A percentile compares a stretch with the other conserved stretches of the same genome.
phyloP scores from a whole-genome alignment of 768 basidiomycete genomes.

The Hericium rajendrae region DNA sequence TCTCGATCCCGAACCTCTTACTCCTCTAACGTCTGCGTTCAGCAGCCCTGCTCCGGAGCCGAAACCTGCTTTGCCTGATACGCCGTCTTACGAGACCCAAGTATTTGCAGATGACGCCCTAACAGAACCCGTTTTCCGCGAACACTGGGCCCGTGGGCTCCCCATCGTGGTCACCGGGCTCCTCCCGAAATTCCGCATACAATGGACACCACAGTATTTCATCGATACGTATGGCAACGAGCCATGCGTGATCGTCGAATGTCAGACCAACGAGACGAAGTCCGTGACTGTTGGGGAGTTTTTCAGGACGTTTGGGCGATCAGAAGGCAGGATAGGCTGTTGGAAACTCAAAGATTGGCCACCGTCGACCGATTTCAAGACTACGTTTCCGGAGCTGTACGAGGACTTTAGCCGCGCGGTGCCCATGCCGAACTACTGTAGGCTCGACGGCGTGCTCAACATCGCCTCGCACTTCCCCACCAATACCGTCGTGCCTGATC shows the following conservation, averaged over 20 bases:
- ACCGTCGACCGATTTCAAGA: slow-evolving; percentile 74
- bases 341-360: slow-evolving; percentile 96
- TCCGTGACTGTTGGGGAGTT: slow-evolving; percentile 65
- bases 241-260: slow-evolving; percentile 68
- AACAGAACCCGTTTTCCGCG: slow-evolving; percentile 50
- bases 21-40: too few species aligned
- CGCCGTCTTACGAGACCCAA: slow-evolving; percentile 31
- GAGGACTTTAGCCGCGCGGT: slow-evolving; percentile 77
- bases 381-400: slow-evolving; percentile 75
- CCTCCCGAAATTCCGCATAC: slow-evolving; percentile 47
- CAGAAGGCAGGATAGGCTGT: slow-evolving; percentile 43
- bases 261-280: slow-evolving; percentile 60
- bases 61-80: slow-evolving; percentile 4
- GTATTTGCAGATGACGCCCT: slow-evolving; percentile 40
- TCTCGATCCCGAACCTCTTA: too few species aligned
- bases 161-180: slow-evolving; percentile 72
- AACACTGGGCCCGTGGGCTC: slow-evolving; percentile 63
- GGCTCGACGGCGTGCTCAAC: slow-evolving; percentile 82
- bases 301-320: slow-evolving; percentile 68
- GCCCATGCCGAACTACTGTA: slow-evolving; percentile 81
- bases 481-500: slow-evolving; percentile 70
- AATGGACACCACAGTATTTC: slow-evolving; percentile 84
- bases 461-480: slow-evolving; percentile 82
- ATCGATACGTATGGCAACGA: slow-evolving; percentile 57
- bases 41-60: not conserved